These are phyloP conservation scores for Aspergillus pseudotamarii DNA, from an alignment of 2,329 filamentous ascomycete genomes.

Conservation along the genomic window DNA sequence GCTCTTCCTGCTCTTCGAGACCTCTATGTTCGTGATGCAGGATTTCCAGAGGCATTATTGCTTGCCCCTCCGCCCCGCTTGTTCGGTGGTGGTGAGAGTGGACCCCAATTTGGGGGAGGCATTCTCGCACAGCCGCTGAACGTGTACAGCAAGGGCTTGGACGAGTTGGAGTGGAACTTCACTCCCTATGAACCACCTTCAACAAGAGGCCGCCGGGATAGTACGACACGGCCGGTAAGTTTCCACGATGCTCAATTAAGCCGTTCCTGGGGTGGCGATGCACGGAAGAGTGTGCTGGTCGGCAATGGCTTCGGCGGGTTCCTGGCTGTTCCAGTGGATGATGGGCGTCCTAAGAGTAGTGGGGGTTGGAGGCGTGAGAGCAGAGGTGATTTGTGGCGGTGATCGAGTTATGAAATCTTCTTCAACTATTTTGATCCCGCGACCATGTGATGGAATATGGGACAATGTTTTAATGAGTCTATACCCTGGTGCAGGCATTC, in stretches of 20 bases:
- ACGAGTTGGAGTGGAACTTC: slow-evolving; percentile 70
- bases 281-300: slow-evolving; percentile 64
- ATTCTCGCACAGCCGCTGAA: slow-evolving; percentile 60
- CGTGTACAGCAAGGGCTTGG: slow-evolving; percentile 67
- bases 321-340: slow-evolving; percentile 62
- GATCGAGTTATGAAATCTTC: neutral
- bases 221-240: slow-evolving; percentile 49
- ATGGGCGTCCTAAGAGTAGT: slow-evolving; percentile 42
- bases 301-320: slow-evolving; percentile 70
- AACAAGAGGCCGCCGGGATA: slow-evolving; percentile 38
- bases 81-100: slow-evolving; percentile 46
- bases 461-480: slow-evolving; percentile 12
- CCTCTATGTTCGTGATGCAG: slow-evolving; percentile 83
- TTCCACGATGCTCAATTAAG: slow-evolving; percentile 51
- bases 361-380: slow-evolving; percentile 36
- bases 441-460: neutral
- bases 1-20: slow-evolving; percentile 72
- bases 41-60: slow-evolving; percentile 79
- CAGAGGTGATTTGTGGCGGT: slow-evolving; percentile 44
- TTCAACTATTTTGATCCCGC: slow-evolving; percentile 3
- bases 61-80: slow-evolving; percentile 66
- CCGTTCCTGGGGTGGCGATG: slow-evolving; percentile 62
- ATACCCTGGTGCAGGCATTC: slow-evolving; percentile 9
- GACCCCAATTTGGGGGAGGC: slow-evolving; percentile 26
- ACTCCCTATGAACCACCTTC: slow-evolving; percentile 59